Conservation (phyloP, 257 asterid species). For the Lithospermum erythrorhizon region DNA sequence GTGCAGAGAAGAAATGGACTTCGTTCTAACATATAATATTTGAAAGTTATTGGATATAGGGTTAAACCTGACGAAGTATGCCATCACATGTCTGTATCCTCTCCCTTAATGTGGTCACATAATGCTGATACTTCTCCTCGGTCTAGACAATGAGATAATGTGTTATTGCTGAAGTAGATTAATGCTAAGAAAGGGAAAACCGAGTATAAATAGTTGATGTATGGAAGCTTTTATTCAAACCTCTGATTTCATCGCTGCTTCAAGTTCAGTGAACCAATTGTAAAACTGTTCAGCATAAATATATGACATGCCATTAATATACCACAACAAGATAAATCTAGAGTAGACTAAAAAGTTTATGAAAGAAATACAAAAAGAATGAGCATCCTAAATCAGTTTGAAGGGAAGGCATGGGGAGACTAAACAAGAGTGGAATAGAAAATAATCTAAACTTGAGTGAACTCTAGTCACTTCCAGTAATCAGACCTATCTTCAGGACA, state of each 20-base stretch:
- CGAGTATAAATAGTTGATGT: neutral
- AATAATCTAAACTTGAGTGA: neutral
- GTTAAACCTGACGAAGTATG: constrained; percentile 67
- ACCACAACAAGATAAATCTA: neutral
- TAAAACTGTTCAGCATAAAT: constrained; percentile 60
- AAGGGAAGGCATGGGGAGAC: neutral
- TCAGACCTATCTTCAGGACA: neutral
- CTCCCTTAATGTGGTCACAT: constrained; percentile 77
- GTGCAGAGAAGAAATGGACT: neutral
- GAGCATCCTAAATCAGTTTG: neutral
- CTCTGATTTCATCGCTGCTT: constrained; percentile 99
- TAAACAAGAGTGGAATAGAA: neutral
- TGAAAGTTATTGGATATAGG: too few relatives aligned
- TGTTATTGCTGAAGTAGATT: neutral
- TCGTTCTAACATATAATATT: too few relatives aligned
- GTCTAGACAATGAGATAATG: constrained; percentile 33
- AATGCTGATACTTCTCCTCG: constrained; percentile 97
- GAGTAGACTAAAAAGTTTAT: neutral
- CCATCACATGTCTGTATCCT: constrained; percentile 86
- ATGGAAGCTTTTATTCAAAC: constrained; percentile 29
- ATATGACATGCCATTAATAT: neutral
- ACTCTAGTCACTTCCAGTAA: neutral
- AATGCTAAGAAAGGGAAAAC: constrained; percentile 1
- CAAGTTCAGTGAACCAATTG: constrained; percentile 90
- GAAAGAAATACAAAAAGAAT: too few relatives aligned